Evolutionary conservation across 2,329 filamentous ascomycete species (phyloP), one percentile per base, ranked within the genome.

Genomic region (Annulohypoxylon truncatum): DNA sequence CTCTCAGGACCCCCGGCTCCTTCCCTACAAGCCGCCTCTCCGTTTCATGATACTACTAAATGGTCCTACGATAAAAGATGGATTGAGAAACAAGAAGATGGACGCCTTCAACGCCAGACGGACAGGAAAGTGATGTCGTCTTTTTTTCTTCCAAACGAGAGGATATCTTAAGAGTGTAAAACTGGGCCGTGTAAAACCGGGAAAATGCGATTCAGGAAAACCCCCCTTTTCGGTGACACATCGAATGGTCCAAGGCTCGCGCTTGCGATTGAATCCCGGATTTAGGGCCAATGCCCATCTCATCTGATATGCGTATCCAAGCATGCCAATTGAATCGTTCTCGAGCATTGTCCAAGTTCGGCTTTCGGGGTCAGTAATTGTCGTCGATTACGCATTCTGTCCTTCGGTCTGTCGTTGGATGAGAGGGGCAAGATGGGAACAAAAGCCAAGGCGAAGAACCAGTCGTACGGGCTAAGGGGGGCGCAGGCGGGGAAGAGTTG

Each of bases 31-130:
- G 33, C 66, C 52, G 63, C 52, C 54, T 55, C 50, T 51, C 44
- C 38, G 10, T 38, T 56, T 54, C 59, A 48, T 57, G 63, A 58
- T 66, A 56, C 58, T 60, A 64, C 55, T 63, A 68, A 66, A 58
- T 24, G 48, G 54, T 63, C 52, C 63, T 52, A 64, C 60, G 50
- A 67, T 61, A 60, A 60, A 63, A 60, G 63, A 64, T 10, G 46
- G 44, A 52, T 31, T 35, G 48, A 64, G 47, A 64, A 68, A 64
- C 50, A 28, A 44, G 52, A 67, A 60, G 44, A 62, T 61, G 24
- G 40, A 72, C 67, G 69, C 70, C 70, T 59, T 61, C 28, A 72
- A 72, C 69, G 70, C 70, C 70, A 35, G 64, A 67, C 63, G 63
- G 68, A 68, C 64, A 57, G 47, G 38, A 33, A 26, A 61, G 15